A percentile compares a stretch with the other conserved stretches of the same genome.
phyloP scores from a whole-genome alignment of 2,329 filamentous ascomycete genomes.

The Microdochium paspali region DNA sequence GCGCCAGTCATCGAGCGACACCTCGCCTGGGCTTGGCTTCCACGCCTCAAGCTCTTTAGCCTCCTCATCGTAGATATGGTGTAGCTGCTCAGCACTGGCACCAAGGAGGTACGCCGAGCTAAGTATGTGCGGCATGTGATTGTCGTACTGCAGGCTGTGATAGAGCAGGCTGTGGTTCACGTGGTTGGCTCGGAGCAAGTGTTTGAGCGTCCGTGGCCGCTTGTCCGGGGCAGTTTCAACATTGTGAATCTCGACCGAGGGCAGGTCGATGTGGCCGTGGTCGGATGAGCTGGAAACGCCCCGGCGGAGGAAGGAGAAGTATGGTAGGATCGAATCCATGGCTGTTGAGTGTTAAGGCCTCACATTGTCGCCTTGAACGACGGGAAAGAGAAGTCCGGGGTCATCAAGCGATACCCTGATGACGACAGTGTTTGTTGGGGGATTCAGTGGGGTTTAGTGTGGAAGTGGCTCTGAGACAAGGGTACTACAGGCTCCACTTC shows the following conservation, averaged over 20 bases:
- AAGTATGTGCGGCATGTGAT: slow-evolving; percentile 75
- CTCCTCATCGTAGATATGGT: slow-evolving; percentile 72
- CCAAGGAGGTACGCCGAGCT: slow-evolving; percentile 81
- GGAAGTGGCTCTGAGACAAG: not conserved
- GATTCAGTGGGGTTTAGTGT: not conserved
- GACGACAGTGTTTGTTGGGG: not conserved
- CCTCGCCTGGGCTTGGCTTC: slow-evolving; percentile 75
- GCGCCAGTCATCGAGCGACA: slow-evolving; percentile 76
- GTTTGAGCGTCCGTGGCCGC: slow-evolving; percentile 73
- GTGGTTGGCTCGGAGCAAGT: slow-evolving; percentile 86
- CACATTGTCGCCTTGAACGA: slow-evolving; percentile 56
- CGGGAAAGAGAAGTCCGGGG: slow-evolving; percentile 14
- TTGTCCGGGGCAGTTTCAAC: slow-evolving; percentile 76
- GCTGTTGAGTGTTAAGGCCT: slow-evolving; percentile 48
- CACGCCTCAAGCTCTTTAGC: slow-evolving; percentile 66
- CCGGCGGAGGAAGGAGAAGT: slow-evolving; percentile 29
- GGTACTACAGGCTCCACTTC: not conserved
- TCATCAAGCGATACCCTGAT: not conserved
- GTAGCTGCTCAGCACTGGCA: slow-evolving; percentile 62
- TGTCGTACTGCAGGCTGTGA: slow-evolving; percentile 65
- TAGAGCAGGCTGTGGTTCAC: slow-evolving; percentile 80
- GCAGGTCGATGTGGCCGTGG: slow-evolving; percentile 39
- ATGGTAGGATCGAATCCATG: slow-evolving; percentile 30
- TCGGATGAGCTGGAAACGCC: slow-evolving; percentile 19
- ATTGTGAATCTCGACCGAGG: slow-evolving; percentile 64